Evolutionary conservation across 2,329 filamentous ascomycete genomes (phyloP), one percentile per base, ranked within the genome.

Genomic region (Pezicula radicicola): DNA sequence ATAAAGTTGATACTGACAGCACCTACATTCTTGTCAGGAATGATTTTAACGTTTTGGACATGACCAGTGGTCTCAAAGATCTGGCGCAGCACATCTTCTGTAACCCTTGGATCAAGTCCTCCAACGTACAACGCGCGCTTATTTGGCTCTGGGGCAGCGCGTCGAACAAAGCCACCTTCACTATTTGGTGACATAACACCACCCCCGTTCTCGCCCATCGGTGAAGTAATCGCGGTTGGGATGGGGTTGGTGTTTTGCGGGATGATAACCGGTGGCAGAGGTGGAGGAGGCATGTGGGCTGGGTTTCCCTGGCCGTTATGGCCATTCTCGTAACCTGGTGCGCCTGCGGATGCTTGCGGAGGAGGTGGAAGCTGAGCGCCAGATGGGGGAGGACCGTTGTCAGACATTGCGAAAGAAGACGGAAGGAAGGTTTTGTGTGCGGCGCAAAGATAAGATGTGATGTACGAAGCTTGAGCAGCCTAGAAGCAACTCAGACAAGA

Each of bases 31-130:
- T 99, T 99, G 79, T 99, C 94, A 48, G 94, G 94, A 70, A 99
- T 99, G 68, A 99, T 97, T 80, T 99, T 99, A 69, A 99, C 94
- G 68, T 91, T 97, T 75, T 96, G 88, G 59, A 99, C 94, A 74
- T 99, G 94, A 52, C 94, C 94, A 54, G 92, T 97, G 6, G 94
- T 99, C 78, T 99, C 94, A 67, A 99, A 99, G 65, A 97, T 97
- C 72, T 97, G 93, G 67, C 91, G 91, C 70, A 97, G 75, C 51
- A 97, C 91, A 68, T 97, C 93, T 73, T 97, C 93, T 30, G 93
- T 97, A 57, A 97, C 93, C 60, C 94, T 84, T 64, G 92, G 91
- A 70, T 99, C 94, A 62, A 99, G 78, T 50, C 94, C 94, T 58
- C 94, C 94, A 53, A 99, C 90, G 67, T 99, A 99, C 56, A 99